These are phyloP conservation scores for Linum tenue DNA, from an alignment of 345 rosid species.

Conservation along the genomic window DNA sequence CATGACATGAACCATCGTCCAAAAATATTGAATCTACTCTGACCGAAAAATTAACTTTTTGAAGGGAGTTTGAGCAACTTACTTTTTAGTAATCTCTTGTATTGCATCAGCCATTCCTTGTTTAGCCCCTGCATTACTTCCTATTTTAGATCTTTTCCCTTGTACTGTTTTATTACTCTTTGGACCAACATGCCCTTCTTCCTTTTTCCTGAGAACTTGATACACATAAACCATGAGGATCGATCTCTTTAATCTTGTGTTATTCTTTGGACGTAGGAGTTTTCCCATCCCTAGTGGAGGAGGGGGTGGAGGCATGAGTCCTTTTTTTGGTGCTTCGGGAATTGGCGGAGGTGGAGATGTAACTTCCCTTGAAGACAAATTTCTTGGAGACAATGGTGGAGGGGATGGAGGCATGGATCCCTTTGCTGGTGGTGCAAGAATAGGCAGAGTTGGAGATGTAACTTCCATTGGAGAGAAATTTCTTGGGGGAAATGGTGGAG, in stretches of 20 bases:
- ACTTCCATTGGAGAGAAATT: too few relatives aligned
- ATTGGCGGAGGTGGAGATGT: conserved; percentile 1
- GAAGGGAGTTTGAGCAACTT: background rate
- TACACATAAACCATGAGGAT: background rate
- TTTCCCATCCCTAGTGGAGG: background rate
- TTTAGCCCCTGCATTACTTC: background rate
- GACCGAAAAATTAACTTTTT: background rate
- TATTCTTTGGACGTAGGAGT: background rate
- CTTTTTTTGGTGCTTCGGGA: background rate
- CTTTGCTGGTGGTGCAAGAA: too few relatives aligned
- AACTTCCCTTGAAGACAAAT: background rate
- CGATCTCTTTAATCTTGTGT: conserved; percentile 1
- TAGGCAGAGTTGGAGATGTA: too few relatives aligned
- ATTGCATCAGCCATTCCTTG: background rate
- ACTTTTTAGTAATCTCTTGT: background rate
- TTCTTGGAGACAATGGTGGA: conserved; percentile 3
- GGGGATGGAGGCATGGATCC: background rate
- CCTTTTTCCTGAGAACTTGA: background rate
- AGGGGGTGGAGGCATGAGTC: conserved; percentile 1
- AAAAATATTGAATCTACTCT: too few relatives aligned
- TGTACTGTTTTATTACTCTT: background rate
- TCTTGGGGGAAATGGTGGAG: background rate
- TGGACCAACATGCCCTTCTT: background rate
- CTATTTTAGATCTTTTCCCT: background rate
- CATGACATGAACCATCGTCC: background rate